Evolutionary conservation across 2,329 filamentous ascomycete genomes (phyloP), one percentile per base, ranked within the genome.

Genomic region (Bipolaris gigantea): DNA sequence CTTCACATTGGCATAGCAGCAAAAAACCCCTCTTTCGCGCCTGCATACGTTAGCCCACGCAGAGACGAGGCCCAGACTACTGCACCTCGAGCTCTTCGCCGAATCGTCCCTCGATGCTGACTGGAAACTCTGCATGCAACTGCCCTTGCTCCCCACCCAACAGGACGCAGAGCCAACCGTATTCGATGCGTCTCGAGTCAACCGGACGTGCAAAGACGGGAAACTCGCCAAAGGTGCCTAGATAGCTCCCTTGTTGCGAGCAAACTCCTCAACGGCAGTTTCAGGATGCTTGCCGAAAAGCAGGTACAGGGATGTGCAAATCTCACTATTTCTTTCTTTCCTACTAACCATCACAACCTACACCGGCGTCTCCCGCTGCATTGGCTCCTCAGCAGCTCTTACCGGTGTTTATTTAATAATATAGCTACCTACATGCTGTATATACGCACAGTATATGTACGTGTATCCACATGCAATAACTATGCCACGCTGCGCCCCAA

Each of bases 1-100:
- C 34, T 55, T 47, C 48, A 51, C 23, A 51, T 38, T 33, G 34
- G 39, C 19, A 52, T 38, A 44, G 48, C 18, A 23, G 32, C 19
- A 38, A 45, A 54, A 38, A 45, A 54, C 46, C 54, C 54, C 59
- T 56, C 57, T 55, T 56, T 65, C 57, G 60, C 61, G 64, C 62
- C 57, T 60, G 64, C 66, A 55, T 64, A 63, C 63, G 66, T 66
- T 69, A 64, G 65, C 45, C 56, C 40, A 58, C 34, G 48, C 57
- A 36, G 56, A 61, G 50, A 59, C 57, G 57, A 58, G 58, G 58
- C 42, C 49, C 53, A 59, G 48, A 39, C 55, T 49, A 36, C 63
- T 67, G 64, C 66, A 65, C 57, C 61, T 57, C 56, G 57, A 58
- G 52, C 55, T 61, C 59, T 54, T 55, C 60, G 38, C 57, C 56